Evolutionary conservation across 1,139 yeast species (phyloP).

Genomic region (Blastobotrys persicus): DNA sequence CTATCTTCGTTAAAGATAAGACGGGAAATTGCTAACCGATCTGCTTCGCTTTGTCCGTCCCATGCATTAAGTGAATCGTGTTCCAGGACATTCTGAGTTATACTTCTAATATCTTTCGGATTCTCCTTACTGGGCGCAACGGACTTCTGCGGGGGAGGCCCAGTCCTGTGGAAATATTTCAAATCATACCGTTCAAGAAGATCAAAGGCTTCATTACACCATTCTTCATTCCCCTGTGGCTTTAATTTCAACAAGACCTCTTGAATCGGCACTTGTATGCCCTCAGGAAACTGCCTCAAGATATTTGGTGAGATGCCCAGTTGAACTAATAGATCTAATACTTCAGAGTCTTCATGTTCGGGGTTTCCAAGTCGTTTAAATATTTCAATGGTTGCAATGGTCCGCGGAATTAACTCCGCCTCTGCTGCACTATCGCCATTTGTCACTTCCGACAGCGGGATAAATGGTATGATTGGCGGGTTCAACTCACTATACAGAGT

Average conservation of each 20-base stretch:
- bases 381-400: slow-evolving; percentile 27
- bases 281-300: slow-evolving; percentile 66
- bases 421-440: slow-evolving; percentile 64
- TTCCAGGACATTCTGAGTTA: slow-evolving; percentile 49
- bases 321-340: not conserved
- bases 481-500: slow-evolving; percentile 21
- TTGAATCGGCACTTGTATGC: slow-evolving; percentile 63
- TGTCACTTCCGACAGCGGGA: slow-evolving; percentile 44
- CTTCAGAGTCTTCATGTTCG: slow-evolving; percentile 7
- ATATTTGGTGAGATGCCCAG: not conserved
- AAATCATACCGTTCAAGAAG: slow-evolving; percentile 70
- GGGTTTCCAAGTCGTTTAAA: slow-evolving; percentile 29
- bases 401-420: slow-evolving; percentile 18
- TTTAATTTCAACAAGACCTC: slow-evolving; percentile 37
- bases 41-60: slow-evolving; percentile 69
- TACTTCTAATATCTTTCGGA: slow-evolving; percentile 48
- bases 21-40: slow-evolving; percentile 61
- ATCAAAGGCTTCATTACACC: slow-evolving; percentile 45
- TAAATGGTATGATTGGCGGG: slow-evolving; percentile 21
- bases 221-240: slow-evolving; percentile 25
- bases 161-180: slow-evolving; percentile 1
- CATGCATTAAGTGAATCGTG: slow-evolving; percentile 54
- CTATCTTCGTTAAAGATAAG: slow-evolving; percentile 75
- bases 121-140: slow-evolving; percentile 19
- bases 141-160: slow-evolving; percentile 1